A percentile compares a stretch with the other conserved stretches of the same genome.
These are phyloP conservation scores for Tagetes patula DNA, from an alignment of 129 eudicot genomes.

Conservation along the genomic window DNA sequence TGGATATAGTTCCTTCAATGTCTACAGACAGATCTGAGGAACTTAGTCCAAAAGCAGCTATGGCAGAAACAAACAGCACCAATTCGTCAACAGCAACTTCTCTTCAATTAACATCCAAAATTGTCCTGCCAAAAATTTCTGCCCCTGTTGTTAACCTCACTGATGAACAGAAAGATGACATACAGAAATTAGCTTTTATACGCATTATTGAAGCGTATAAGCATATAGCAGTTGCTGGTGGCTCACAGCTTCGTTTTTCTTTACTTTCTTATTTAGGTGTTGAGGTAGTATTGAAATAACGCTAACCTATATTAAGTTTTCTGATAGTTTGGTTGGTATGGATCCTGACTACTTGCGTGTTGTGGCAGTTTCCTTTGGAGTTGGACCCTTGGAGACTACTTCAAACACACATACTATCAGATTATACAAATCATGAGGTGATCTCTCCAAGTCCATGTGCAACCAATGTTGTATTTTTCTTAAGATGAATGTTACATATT, in stretches of 20 bases:
- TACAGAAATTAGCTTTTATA: conserved; percentile 65
- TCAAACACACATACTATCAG: conserved; percentile 75
- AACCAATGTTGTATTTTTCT: conserved; percentile 1
- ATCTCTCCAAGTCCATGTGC: conserved; percentile 4
- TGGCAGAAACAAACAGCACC: conserved; percentile 48
- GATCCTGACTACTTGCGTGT: conserved; percentile 23
- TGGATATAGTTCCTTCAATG: conserved; percentile 59
- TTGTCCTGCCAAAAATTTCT: conserved; percentile 86
- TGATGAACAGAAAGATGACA: conserved; percentile 71
- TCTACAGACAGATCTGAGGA: conserved; percentile 96
- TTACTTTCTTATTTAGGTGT: conserved; percentile 80
- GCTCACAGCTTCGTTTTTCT: conserved; percentile 77
- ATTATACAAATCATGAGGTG: conserved; percentile 83
- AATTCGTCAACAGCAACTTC: conserved; percentile 73
- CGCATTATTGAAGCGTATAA: conserved; percentile 91
- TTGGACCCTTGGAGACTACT: conserved; percentile 84
- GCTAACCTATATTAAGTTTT: conserved; percentile 7
- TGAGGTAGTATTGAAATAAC: conserved; percentile 72
- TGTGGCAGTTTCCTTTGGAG: conserved; percentile 79
- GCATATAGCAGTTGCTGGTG: conserved; percentile 79
- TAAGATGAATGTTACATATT: not conserved
- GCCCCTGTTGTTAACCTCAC: conserved; percentile 81
- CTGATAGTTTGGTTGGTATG: conserved; percentile 1
- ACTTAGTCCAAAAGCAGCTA: conserved; percentile 73
- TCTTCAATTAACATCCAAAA: conserved; percentile 46